A percentile compares a stretch with the other conserved stretches of the same genome.
Conservation (phyloP, 2,329 filamentous ascomycete species). For the Periconia sp. region DNA sequence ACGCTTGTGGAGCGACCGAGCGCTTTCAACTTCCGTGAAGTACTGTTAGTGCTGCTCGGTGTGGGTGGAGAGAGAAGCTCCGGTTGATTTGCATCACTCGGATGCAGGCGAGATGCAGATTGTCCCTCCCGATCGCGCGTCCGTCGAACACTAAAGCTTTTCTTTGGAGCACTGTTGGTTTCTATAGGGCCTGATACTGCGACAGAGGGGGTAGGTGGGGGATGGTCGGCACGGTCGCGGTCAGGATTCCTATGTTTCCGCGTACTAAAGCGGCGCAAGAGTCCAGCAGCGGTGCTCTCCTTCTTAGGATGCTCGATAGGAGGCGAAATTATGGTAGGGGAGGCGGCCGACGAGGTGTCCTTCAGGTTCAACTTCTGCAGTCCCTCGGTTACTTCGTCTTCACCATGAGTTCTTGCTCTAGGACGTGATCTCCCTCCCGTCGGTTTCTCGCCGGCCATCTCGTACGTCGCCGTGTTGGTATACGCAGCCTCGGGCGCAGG, state of each 20-base stretch:
- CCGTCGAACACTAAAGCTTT: conserved; percentile 85
- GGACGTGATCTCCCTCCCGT: conserved; percentile 84
- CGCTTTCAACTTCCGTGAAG: conserved; percentile 67
- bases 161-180: conserved; percentile 68
- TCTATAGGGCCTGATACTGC: conserved; percentile 82
- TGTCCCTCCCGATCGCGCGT: conserved; percentile 61
- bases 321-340: conserved; percentile 61
- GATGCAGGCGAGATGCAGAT: conserved; percentile 57
- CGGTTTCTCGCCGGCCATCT: conserved; percentile 86
- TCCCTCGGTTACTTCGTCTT: conserved; percentile 83
- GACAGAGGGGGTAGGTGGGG: conserved; percentile 74
- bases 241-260: conserved; percentile 71
- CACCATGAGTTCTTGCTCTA: conserved; percentile 89
- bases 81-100: conserved; percentile 66
- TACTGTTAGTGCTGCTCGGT: conserved; percentile 62
- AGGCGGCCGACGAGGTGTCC: conserved; percentile 54
- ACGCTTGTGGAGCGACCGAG: conserved; percentile 90
- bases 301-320: conserved; percentile 69
- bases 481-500: conserved; percentile 83
- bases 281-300: conserved; percentile 82
- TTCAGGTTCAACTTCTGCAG: conserved; percentile 69
- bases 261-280: conserved; percentile 90
- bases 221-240: conserved; percentile 61
- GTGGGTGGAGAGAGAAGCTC: conserved; percentile 80
- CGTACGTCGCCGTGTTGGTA: conserved; percentile 83